Evolutionary conservation across 768 basidiomycete species (phyloP), one percentile per base, ranked within the genome.

Genomic region (Psilocybe azurescens): DNA sequence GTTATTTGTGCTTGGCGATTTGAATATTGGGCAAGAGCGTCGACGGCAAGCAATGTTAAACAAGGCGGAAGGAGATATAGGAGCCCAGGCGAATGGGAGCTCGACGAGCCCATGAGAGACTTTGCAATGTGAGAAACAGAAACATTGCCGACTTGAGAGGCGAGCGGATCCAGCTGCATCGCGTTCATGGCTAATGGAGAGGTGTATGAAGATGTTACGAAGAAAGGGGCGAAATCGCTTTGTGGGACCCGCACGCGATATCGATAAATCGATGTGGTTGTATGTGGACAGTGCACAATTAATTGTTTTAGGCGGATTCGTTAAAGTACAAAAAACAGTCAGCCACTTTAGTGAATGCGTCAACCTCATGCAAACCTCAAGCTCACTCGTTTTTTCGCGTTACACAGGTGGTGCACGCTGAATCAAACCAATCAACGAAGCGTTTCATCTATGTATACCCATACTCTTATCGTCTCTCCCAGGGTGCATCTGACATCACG

Each of bases 11-110:
- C 56, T 65, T 56, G 63, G 59, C 65, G 70, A 63, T 68, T 69
- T 29, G 59, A 63, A 59, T 56, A 60, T 53, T 55, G 69, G 41
- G 75, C 53, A 14, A 65, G 69, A 32, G 76, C 70, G 60, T 78
- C 76, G 60, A 78, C 67, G 33, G 73, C 73, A 56, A 77, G 67
- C 56, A 78, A 65, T 28, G 75, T 65, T 28, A 76, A 59, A 41
- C 74, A 78, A 52, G 73, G 72, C 38, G 74, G 74, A 58, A 78
- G 68, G 49, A 77, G 71, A 53, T 70, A 72, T 48, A 74, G 63
- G 30, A 79, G 67, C 8, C 69, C 64, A 53, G 70, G 46, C 28
- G 60, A 72, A 30, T 71, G 59, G 60, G 66, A 53, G 51, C 60
- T 56, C 28, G 58, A 58, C 16, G 49, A 33, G 32, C 49, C 44